Evolutionary conservation across 2,329 filamentous ascomycete species (phyloP), one percentile per base, ranked within the genome.

Genomic region (Cladophialophora carrionii): DNA sequence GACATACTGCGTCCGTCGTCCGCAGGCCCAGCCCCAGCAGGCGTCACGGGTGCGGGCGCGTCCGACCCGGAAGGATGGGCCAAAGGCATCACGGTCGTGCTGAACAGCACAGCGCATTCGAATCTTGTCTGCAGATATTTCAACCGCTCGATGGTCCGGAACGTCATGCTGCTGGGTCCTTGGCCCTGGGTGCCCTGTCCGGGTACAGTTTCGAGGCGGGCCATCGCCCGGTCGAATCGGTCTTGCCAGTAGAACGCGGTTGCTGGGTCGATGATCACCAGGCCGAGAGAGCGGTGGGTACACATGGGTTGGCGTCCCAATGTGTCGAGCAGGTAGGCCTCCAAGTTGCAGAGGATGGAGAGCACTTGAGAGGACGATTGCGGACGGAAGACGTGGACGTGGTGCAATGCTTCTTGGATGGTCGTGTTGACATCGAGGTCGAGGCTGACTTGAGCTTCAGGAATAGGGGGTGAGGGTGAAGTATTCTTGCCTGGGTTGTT

Each of bases 361-460:
- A 87, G 74, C 0, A 87, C 74, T 1, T 81, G 78, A 2, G 75
- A 54, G 26, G 83, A 83, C 1, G 83, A 83, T 52, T 82, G 78
- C 0, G 85, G 85, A 2, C 77, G 81, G 75, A 87, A 84, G 66
- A 88, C 77, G 72, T 88, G 86, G 43, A 88, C 74, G 70, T 88
- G 85, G 31, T 76, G 71, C 0, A 89, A 76, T 3, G 78, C 54
- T 46, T 67, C 60, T 24, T 60, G 26, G 32, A 63, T 32, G 24
- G 49, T 59, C 6, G 46, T 17, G 26, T 51, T n/a, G 26, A 37
- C 29, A 20, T 60, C 12, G 34, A 41, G 2, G 34, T 41, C 37
- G 4, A 41, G 1, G 37, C n/a, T 14, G 37, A 20, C 6, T 3
- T 43, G 2, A 7, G 37, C 6, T 2, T 43, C 17, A 5, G 34